These are phyloP conservation scores for Daldinia caldariorum DNA, from an alignment of 495 filamentous ascomycete genomes.

Conservation along the genomic window DNA sequence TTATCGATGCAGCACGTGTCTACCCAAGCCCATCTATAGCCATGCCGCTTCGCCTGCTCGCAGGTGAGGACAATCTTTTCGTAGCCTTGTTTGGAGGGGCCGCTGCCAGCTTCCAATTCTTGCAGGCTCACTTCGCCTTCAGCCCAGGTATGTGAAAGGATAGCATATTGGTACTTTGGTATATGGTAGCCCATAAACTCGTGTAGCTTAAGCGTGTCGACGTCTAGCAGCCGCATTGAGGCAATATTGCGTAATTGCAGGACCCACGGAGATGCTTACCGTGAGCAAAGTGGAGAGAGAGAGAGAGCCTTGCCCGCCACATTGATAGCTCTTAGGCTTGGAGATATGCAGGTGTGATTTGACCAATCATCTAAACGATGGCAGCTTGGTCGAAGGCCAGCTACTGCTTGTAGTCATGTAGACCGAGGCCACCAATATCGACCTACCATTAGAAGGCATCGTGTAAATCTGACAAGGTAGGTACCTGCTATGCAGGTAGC, in stretches of 20 bases:
- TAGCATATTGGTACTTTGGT: constrained; percentile 49
- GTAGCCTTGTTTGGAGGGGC: constrained; percentile 31
- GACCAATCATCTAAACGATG: background rate
- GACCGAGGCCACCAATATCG: background rate
- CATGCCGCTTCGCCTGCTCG: constrained; percentile 40
- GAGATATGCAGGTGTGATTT: background rate
- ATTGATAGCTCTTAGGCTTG: background rate
- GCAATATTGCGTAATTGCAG: background rate
- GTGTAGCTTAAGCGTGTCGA: constrained; percentile 23
- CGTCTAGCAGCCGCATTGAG: constrained; percentile 42
- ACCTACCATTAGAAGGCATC: background rate
- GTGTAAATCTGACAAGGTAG: constrained; percentile 1
- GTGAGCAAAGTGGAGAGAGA: background rate
- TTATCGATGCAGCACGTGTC: constrained; percentile 62
- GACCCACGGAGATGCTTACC: background rate
- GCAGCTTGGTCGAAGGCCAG: background rate
- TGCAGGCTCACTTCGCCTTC: constrained; percentile 49
- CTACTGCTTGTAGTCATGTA: background rate
- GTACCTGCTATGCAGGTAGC: background rate
- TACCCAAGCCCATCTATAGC: constrained; percentile 54
- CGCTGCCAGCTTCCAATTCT: constrained; percentile 35
- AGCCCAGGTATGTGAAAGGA: constrained; percentile 53
- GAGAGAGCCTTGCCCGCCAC: constrained; percentile 7
- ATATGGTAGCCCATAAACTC: constrained; percentile 33
- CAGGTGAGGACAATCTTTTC: constrained; percentile 52